Percentiles rank a stretch among this genome's conserved stretches.
phyloP scores from a whole-genome alignment of 2,329 filamentous ascomycete species.

The Sporothrix sp. region DNA sequence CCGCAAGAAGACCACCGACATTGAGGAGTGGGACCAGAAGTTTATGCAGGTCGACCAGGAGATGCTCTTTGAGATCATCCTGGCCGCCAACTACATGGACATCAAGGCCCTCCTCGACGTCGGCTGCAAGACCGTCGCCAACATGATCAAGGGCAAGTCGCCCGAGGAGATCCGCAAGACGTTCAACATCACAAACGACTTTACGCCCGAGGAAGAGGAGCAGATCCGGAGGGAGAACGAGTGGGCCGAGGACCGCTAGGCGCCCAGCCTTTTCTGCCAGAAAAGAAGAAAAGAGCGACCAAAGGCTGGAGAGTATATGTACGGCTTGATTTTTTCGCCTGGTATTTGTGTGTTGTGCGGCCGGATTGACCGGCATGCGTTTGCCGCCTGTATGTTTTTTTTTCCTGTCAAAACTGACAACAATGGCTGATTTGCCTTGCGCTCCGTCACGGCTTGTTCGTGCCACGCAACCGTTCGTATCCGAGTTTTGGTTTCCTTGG shows the following conservation, averaged over 20 bases:
- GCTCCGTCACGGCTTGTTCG: not conserved
- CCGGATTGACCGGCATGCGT: no score
- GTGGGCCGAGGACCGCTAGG: constrained; percentile 73
- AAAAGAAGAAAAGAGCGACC: no score
- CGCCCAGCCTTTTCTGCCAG: no score
- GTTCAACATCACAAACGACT: constrained; percentile 99
- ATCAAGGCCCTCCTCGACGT: constrained; percentile 98
- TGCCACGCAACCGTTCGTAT: no score
- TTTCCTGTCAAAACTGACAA: not conserved
- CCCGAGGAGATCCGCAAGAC: constrained; percentile 99
- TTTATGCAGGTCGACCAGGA: constrained; percentile 99
- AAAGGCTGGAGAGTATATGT: no score
- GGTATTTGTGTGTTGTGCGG: not conserved
- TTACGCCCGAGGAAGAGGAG: constrained; percentile 97
- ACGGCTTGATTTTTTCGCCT: not conserved
- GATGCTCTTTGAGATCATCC: constrained; percentile 98
- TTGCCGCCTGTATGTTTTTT: not conserved
- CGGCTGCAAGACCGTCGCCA: constrained; percentile 97
- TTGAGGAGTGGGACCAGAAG: constrained; percentile 99
- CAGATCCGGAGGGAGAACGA: constrained; percentile 90
- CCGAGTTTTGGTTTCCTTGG: no score
- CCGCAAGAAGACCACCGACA: constrained; percentile 97
- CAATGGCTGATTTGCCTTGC: no score
- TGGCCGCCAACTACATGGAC: constrained; percentile 98
- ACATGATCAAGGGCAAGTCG: constrained; percentile 99